These are phyloP conservation scores for Teratosphaeria destructans DNA, from an alignment of 2,329 filamentous ascomycete genomes.

Conservation along the genomic window DNA sequence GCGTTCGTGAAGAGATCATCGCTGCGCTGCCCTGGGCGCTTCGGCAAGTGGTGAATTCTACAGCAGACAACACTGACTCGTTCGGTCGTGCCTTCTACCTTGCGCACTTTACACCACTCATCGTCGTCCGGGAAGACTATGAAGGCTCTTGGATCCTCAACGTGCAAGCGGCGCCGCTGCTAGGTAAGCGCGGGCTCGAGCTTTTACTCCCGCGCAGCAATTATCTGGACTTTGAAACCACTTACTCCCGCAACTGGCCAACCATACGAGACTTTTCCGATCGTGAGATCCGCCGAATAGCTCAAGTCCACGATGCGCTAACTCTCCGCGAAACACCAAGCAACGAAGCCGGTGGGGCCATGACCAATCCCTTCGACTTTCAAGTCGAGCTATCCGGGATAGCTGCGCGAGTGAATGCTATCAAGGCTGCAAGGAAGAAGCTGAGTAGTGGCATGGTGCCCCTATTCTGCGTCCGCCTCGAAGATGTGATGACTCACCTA, in stretches of 20 bases:
- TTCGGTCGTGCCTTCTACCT: conserved; percentile 9
- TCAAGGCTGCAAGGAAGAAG: conserved; percentile 2
- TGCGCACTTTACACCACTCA: conserved; percentile 17
- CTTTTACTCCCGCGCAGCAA: conserved; percentile 13
- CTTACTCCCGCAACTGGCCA: conserved; percentile 1
- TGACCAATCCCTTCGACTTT: conserved; percentile 1
- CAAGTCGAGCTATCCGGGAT: conserved; percentile 5
- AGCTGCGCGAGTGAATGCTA: conserved; percentile 3
- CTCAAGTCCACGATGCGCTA: not conserved
- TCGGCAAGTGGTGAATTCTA: conserved; percentile 11
- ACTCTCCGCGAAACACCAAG: not conserved
- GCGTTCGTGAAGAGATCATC: conserved; percentile 12
- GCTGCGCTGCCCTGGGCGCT: conserved; percentile 15
- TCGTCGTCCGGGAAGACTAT: conserved; percentile 11
- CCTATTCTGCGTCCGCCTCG: conserved; percentile 8
- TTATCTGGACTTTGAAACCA: conserved; percentile 1
- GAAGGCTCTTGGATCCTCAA: conserved; percentile 18
- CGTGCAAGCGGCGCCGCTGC: conserved; percentile 20
- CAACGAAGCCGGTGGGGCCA: not conserved
- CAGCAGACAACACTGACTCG: conserved; percentile 8
- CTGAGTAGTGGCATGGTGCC: conserved; percentile 2
- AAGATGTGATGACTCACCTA: conserved; percentile 8
- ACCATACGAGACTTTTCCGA: not conserved
- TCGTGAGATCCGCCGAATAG: not conserved
- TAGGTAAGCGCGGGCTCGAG: conserved; percentile 20